phyloP scores from a whole-genome alignment of 805 yeast species.

The Saccharomyces kudriavzevii region DNA sequence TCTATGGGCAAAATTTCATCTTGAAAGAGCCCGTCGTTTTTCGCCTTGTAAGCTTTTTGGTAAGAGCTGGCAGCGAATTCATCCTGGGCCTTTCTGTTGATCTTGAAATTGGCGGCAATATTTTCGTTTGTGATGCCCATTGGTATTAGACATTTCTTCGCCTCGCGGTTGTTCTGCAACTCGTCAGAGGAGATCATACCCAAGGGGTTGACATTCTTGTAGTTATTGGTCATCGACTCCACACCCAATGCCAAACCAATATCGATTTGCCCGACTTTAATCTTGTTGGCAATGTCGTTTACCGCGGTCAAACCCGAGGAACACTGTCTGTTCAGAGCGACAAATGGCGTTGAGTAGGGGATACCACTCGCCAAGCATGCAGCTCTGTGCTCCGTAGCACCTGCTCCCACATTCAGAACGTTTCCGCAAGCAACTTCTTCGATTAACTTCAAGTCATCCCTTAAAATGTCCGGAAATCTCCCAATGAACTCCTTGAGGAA shows the following conservation, averaged over 20 bases:
- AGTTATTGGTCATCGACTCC: conserved; percentile 87
- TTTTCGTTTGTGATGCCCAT: conserved; percentile 97
- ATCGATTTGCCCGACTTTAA: conserved; percentile 77
- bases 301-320: conserved; percentile 90
- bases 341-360: conserved; percentile 70
- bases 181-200: conserved; percentile 53
- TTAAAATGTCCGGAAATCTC: conserved; percentile 34
- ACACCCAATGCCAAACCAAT: conserved; percentile 90
- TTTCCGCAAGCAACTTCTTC: conserved; percentile 89
- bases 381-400: conserved; percentile 90
- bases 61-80: conserved; percentile 82
- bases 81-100: conserved; percentile 71
- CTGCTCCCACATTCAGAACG: conserved; percentile 87
- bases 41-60: conserved; percentile 74
- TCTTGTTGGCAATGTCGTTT: conserved; percentile 83
- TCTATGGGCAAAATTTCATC: conserved; percentile 83
- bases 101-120: conserved; percentile 58
- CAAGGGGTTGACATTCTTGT: conserved; percentile 64
- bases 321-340: conserved; percentile 88
- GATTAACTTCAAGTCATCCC: conserved; percentile 47
- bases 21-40: conserved; percentile 62
- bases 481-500: conserved; percentile 57
- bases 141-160: conserved; percentile 78
- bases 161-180: conserved; percentile 37
- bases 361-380: conserved; percentile 87